Base-by-base conservation (phyloP, 1,139 yeast species). In the Zhuliangozyma blackwelliae region DNA sequence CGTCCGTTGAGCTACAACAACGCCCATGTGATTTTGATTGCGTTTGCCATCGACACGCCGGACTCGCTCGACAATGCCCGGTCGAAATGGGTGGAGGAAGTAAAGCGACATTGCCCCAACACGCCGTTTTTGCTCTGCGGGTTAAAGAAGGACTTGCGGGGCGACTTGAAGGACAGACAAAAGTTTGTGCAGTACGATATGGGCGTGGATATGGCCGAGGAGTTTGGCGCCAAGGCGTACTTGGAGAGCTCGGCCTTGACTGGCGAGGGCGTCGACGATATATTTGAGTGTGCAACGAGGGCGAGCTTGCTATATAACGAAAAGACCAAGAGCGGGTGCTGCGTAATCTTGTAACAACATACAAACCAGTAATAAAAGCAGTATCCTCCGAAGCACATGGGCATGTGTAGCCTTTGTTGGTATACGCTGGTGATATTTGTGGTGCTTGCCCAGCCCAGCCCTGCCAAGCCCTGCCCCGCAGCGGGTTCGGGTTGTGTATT, bases 1-100 rank as follows among this genome's bases (percentile, higher is more conserved):
- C 72, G 97, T 50, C 90, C 96, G 5, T 69, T 92, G 51, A 89
- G 92, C 47, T 84, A 84, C 50, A 75, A 84, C n/a, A 79, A 82
- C 48, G 84, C 89, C 7, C 82, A 83, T 55, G 79, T 82, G 37
- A 77, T 84, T 38, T 58, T 84, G 39, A 79, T 84, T 36, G 90
- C 86, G 1, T 83, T 81, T 61, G 81, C 90, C 2, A 59, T 84
- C 8, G 80, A 83, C 52, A 77, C 75, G 13, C 82, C 82, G 2
- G 89, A 82, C 44, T 82, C 90, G 0, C 59, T 83, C 32, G 77
- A 72, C 32, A 82, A 82, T 50, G 88, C 88, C 2, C 68, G 77
- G 36, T 63, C 75, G 16, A 83, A 83, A 56, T 83, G 94, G 92
- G 80, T 82, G 6, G 75, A 68, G 36, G 92, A 84, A 53, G 89